These are phyloP conservation scores for Hanseniaspora lindneri DNA, from an alignment of 805 yeast species.

Conservation along the genomic window DNA sequence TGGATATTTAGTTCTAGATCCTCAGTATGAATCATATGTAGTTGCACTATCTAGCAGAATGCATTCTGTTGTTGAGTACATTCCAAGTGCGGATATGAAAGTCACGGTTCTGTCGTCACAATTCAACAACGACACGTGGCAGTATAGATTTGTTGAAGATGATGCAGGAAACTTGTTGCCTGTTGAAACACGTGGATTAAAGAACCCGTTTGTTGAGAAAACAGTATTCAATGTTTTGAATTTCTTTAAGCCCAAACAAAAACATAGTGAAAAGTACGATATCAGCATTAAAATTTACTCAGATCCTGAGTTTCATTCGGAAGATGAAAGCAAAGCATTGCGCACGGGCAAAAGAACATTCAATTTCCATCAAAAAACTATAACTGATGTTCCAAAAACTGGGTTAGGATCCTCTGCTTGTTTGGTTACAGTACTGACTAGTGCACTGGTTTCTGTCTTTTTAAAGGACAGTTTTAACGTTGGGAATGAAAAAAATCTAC, in stretches of 20 bases:
- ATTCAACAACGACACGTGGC: conserved; percentile 61
- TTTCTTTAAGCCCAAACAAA: conserved; percentile 34
- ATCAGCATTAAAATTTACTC: conserved; percentile 56
- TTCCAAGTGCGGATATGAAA: conserved; percentile 12
- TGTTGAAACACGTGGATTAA: conserved; percentile 27
- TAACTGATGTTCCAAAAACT: conserved; percentile 73
- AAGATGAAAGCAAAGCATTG: conserved; percentile 34
- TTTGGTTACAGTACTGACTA: conserved; percentile 63
- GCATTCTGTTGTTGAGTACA: conserved; percentile 49
- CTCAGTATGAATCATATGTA: conserved; percentile 60
- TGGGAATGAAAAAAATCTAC: conserved; percentile 20
- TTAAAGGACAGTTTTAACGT: conserved; percentile 32
- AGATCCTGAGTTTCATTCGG: conserved; percentile 84
- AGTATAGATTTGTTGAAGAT: conserved; percentile 31
- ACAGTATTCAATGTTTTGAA: conserved; percentile 45
- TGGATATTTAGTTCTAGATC: conserved; percentile 83
- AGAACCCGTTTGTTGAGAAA: conserved; percentile 67
- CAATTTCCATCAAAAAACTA: conserved; percentile 46
- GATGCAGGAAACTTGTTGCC: conserved; percentile 19
- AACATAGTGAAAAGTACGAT: conserved; percentile 21
- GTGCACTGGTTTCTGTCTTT: conserved; percentile 46
- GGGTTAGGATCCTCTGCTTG: conserved; percentile 97
- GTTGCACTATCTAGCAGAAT: conserved; percentile 83
- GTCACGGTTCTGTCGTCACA: conserved; percentile 55
- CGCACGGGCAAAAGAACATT: conserved; percentile 36